These are phyloP conservation scores for Volvox africanus DNA, from an alignment of 139 green algal species.

Conservation along the genomic window DNA sequence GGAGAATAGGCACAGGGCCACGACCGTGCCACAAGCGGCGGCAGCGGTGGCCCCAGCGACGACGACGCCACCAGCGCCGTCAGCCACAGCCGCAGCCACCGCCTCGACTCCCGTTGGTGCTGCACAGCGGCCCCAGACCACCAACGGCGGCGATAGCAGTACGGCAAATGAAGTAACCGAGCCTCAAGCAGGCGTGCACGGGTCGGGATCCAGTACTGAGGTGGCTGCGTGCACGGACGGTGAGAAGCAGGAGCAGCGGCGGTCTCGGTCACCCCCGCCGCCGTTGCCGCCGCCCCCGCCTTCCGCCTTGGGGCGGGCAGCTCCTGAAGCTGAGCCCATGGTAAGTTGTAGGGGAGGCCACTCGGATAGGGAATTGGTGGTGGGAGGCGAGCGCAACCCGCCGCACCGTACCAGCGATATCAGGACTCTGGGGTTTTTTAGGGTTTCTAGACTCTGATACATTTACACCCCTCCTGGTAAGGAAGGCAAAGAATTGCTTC, in stretches of 20 bases:
- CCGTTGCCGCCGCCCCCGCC: neutral
- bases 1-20: slow-evolving; percentile 35
- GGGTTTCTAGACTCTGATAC: too few species aligned
- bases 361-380: neutral
- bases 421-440: too few species aligned
- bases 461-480: too few species aligned
- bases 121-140: neutral
- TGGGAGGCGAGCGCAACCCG: neutral
- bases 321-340: neutral
- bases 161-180: neutral
- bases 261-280: neutral
- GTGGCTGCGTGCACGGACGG: neutral
- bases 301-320: neutral
- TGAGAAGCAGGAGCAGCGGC: neutral
- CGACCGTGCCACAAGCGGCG: neutral
- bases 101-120: neutral
- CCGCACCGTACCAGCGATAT: too few species aligned
- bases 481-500: too few species aligned
- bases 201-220: neutral
- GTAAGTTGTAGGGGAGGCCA: neutral
- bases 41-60: neutral
- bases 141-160: neutral
- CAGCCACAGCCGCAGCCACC: neutral
- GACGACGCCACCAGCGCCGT: neutral
- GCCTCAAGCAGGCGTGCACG: too few species aligned